phyloP scores from a whole-genome alignment of 208 protist genomes.

The Leishmania arabica region DNA sequence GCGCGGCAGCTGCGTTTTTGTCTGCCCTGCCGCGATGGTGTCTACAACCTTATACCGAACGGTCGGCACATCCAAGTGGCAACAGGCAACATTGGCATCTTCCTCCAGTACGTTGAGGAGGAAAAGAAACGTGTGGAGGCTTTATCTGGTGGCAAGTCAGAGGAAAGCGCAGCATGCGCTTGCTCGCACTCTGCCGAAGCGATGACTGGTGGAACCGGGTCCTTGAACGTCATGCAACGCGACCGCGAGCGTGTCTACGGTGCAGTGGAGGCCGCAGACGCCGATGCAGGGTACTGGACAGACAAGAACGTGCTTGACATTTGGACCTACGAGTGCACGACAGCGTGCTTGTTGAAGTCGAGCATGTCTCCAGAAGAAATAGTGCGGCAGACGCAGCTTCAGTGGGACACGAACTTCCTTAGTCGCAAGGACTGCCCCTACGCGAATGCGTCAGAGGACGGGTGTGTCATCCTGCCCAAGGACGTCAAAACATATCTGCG shows the following conservation, averaged over 20 bases:
- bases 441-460: conserved; percentile 1
- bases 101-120: conserved; percentile 35
- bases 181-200: neutral
- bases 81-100: conserved; percentile 41
- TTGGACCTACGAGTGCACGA: conserved; percentile 34
- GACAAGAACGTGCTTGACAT: conserved; percentile 30
- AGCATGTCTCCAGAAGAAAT: conserved; percentile 33
- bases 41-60: conserved; percentile 51
- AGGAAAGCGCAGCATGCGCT: neutral
- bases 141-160: neutral
- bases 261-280: neutral
- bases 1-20: conserved; percentile 36
- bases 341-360: conserved; percentile 21
- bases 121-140: conserved; percentile 29
- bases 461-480: conserved; percentile 15
- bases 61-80: conserved; percentile 46
- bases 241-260: neutral
- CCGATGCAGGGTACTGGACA: conserved; percentile 23
- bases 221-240: neutral
- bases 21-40: conserved; percentile 29
- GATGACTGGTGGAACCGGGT: neutral
- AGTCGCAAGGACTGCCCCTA: conserved; percentile 21
- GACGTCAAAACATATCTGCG: conserved; percentile 25
- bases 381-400: conserved; percentile 30
- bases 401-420: conserved; percentile 37